Percentiles rank a stretch among this genome's conserved stretches.
Evolutionary conservation across 768 basidiomycete species (phyloP).

Genomic region (Lactifluus hygrophoroides): DNA sequence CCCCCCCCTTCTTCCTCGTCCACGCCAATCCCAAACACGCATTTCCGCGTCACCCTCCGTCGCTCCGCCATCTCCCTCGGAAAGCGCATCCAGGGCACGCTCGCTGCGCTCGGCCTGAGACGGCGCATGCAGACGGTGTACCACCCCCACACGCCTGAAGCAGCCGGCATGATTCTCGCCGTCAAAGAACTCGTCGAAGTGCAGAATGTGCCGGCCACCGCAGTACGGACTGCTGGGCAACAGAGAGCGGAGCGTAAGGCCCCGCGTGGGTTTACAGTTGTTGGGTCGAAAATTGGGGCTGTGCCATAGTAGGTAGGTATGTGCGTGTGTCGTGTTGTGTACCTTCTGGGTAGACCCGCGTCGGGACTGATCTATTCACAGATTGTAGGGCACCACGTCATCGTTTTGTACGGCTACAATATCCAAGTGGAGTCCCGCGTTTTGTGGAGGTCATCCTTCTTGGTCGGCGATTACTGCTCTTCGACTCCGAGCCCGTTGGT

Average conservation of each 20-base stretch:
- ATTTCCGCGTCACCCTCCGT: constrained; percentile 83
- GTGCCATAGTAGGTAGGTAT: background rate
- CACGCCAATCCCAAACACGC: constrained; percentile 40
- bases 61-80: constrained; percentile 84
- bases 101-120: constrained; percentile 77
- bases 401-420: background rate
- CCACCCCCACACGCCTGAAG: constrained; percentile 59
- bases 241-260: constrained; percentile 61
- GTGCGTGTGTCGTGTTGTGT: background rate
- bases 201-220: constrained; percentile 63
- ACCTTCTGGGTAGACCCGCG: background rate
- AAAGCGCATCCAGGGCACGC: constrained; percentile 57
- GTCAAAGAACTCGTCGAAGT: constrained; percentile 91
- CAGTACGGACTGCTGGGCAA: constrained; percentile 62
- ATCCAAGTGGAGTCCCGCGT: background rate
- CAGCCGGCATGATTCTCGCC: constrained; percentile 76
- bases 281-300: constrained; percentile 24
- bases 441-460: background rate
- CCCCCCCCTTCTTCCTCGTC: constrained; percentile 1
- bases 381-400: background rate
- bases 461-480: background rate
- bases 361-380: no score
- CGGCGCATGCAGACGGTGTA: constrained; percentile 80
- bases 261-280: constrained; percentile 59
- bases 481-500: background rate